These are phyloP conservation scores for Leptosphaerulina australis DNA, from an alignment of 2,329 filamentous ascomycete species.

Conservation along the genomic window DNA sequence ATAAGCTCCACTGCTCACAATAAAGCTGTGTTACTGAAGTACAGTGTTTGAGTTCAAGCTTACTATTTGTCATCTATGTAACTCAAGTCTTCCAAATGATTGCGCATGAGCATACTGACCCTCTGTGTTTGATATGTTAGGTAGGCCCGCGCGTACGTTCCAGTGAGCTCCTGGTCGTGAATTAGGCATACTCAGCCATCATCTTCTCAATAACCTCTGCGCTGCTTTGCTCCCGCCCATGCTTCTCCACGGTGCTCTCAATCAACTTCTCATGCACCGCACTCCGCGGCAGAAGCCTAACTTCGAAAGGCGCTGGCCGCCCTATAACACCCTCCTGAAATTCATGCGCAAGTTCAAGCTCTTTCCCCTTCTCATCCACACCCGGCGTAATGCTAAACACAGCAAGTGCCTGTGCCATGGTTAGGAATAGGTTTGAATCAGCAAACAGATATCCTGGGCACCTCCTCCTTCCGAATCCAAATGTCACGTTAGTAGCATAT, in stretches of 20 bases:
- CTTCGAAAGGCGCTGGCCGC: conserved; percentile 46
- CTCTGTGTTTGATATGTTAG: too few species aligned
- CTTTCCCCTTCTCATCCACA: conserved; percentile 46
- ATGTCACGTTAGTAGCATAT: conserved; percentile 43
- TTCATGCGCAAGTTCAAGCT: conserved; percentile 43
- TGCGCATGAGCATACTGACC: too few species aligned
- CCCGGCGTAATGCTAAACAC: conserved; percentile 54
- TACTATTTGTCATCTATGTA: background rate
- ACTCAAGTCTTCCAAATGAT: too few species aligned
- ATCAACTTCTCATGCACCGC: conserved; percentile 43
- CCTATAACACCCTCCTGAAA: conserved; percentile 45
- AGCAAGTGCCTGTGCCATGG: conserved; percentile 53
- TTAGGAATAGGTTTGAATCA: conserved; percentile 51
- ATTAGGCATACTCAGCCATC: conserved; percentile 2
- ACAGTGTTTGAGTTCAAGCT: background rate
- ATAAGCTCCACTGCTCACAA: background rate
- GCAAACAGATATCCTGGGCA: conserved; percentile 53
- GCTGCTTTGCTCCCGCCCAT: conserved; percentile 48
- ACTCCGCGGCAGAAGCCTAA: conserved; percentile 42
- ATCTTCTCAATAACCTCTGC: conserved; percentile 22
- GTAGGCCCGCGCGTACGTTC: too few species aligned
- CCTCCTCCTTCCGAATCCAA: conserved; percentile 53
- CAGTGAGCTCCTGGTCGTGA: background rate
- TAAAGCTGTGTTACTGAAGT: background rate
- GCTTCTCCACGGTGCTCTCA: conserved; percentile 30